Base-by-base conservation (phyloP, 2,329 filamentous ascomycete species). In the Aspergillus fructus region DNA sequence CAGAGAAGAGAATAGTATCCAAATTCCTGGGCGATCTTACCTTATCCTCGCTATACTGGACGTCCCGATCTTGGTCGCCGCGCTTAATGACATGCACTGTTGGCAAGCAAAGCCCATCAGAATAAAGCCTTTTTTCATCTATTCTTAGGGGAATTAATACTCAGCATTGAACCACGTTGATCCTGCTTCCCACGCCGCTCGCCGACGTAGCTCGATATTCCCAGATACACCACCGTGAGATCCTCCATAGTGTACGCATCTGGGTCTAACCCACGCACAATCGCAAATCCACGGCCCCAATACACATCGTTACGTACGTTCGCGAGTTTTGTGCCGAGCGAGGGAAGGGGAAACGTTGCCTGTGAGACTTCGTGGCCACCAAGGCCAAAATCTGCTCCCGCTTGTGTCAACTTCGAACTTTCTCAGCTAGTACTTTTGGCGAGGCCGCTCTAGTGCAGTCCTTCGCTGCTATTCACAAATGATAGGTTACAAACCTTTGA, bases 171-270 rank as follows among this genome's bases (percentile, higher is more conserved):
- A 41, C 56, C 56, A 8, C 56, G 50, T 33, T 58, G 56, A 27
- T 58, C 56, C 17, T 58, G 56, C 19, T 58, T 58, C 15, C 56
- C 56, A 23, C 56, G 56, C 41, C 56, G 27, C 33, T 54, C 56
- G 40, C 56, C 56, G 45, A 58, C 51, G 46, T 58, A 58, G 46
- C 56, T 58, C 30, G 56, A 58, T 30, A 58, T 58, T 24, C 56
- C 56, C 46, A 58, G 12, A 17, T 58, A 58, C 47, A 58, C 51
- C 40, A 53, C 50, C 13, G 56, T 58, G 46, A 58, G 56, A n/a
- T 58, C 56, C 19, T 58, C 56, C 46, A 58, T 41, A 9, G 37
- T 15, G 47, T 58, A 58, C 41, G 46, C 56, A 23, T 58, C 50
- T 19, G 56, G 56, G 40, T 58, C 47, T 15, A 58, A 49, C 5